Percentiles rank a stretch among this genome's conserved stretches.
Conservation (phyloP, 139 green algal genomes). For the Haematococcus sp. region DNA sequence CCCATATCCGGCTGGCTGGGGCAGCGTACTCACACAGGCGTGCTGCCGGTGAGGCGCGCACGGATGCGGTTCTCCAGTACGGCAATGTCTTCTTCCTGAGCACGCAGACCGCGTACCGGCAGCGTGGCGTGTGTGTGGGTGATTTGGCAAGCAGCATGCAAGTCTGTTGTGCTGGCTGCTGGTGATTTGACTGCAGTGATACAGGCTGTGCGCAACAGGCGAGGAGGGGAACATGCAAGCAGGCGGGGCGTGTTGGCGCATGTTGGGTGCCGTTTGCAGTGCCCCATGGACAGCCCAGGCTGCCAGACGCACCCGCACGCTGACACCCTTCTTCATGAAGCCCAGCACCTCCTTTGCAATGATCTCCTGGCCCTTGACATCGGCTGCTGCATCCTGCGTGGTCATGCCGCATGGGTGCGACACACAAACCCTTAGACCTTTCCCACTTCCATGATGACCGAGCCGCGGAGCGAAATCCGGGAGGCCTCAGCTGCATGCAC, state of each 20-base stretch:
- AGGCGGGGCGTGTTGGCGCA: no score
- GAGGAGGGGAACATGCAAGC: no score
- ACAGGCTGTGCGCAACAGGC: no score
- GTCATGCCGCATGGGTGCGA: no score
- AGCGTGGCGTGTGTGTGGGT: neutral
- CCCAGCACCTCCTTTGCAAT: slow-evolving; percentile 37
- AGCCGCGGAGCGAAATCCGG: no score
- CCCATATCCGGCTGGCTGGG: no score
- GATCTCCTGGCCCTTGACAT: slow-evolving; percentile 38
- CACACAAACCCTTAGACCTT: no score
- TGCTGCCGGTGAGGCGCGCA: slow-evolving; percentile 16
- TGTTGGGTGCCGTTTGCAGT: no score
- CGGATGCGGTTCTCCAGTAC: slow-evolving; percentile 30
- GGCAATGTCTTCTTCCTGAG: slow-evolving; percentile 35
- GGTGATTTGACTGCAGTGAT: neutral
- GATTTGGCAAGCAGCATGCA: neutral
- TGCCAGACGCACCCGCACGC: slow-evolving; percentile 22
- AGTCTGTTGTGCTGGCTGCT: neutral
- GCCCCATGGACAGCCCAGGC: no score
- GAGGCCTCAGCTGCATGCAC: no score
- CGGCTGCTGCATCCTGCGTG: slow-evolving; percentile 8
- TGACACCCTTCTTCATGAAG: slow-evolving; percentile 28
- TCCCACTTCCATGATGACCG: no score
- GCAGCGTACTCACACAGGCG: slow-evolving; percentile 8
- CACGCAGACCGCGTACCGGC: neutral